phyloP scores from a whole-genome alignment of 2,329 filamentous ascomycete species.

The Chalaropsis ovoidea region DNA sequence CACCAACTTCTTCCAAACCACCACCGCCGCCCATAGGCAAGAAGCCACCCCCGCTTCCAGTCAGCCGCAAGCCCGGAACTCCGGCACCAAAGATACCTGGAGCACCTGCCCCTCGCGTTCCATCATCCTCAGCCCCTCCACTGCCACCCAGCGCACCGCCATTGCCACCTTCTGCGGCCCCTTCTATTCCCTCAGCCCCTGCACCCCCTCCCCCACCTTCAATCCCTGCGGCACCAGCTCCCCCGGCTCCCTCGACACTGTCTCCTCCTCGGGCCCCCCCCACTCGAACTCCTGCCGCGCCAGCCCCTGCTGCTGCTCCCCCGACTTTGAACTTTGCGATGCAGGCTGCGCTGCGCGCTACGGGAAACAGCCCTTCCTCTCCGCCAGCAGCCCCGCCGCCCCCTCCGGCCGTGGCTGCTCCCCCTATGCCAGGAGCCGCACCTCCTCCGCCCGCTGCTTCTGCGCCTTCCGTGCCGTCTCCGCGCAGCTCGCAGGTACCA shows the following conservation, averaged over 20 bases:
- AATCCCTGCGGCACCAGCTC: conserved; percentile 29
- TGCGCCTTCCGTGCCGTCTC: conserved; percentile 31
- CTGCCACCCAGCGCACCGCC: conserved; percentile 36
- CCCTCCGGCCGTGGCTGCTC: conserved; percentile 35
- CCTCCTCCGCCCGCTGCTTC: conserved; percentile 32
- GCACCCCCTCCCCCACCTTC: conserved; percentile 32
- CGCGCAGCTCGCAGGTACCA: neutral
- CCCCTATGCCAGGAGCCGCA: conserved; percentile 35
- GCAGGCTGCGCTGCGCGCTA: conserved; percentile 23
- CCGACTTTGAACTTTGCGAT: conserved; percentile 23
- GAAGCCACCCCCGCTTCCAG: conserved; percentile 56
- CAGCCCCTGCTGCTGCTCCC: conserved; percentile 2
- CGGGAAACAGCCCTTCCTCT: conserved; percentile 29
- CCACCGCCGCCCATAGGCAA: conserved; percentile 72
- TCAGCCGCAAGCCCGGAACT: conserved; percentile 41
- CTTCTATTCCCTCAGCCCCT: conserved; percentile 35
- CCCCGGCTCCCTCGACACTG: conserved; percentile 25
- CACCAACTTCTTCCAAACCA: conserved; percentile 49
- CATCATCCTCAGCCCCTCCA: conserved; percentile 34
- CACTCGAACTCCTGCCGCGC: neutral
- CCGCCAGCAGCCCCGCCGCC: conserved; percentile 34
- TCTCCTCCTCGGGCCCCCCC: conserved; percentile 29
- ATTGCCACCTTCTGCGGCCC: conserved; percentile 35
- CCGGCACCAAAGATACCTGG: conserved; percentile 35
- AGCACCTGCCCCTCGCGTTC: conserved; percentile 33